Evolutionary conservation across 495 filamentous ascomycete genomes (phyloP).

Genomic region (Penicillium simplicissimum): DNA sequence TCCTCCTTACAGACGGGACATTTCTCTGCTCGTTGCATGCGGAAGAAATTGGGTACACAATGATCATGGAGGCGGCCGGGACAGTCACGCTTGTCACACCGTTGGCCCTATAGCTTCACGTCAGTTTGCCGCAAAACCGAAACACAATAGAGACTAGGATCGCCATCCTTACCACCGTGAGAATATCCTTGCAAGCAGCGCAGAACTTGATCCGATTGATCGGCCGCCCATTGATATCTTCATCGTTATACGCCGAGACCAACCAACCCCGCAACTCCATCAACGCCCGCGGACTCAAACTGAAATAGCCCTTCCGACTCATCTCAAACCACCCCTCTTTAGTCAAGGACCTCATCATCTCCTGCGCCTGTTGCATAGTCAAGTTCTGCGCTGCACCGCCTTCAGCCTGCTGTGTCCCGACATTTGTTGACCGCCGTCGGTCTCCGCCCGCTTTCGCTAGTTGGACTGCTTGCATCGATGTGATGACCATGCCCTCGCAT

Average conservation of each 20-base stretch:
- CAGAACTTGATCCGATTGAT: conserved; percentile 77
- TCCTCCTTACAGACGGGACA: conserved; percentile 73
- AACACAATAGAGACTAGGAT: background rate
- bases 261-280: conserved; percentile 86
- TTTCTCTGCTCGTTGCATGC: conserved; percentile 57
- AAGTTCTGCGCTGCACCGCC: conserved; percentile 56
- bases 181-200: conserved; percentile 84
- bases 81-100: conserved; percentile 72
- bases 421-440: conserved; percentile 40
- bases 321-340: conserved; percentile 84
- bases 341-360: conserved; percentile 65
- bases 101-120: conserved; percentile 61
- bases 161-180: conserved; percentile 66
- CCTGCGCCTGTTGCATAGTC: conserved; percentile 75
- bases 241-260: conserved; percentile 79
- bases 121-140: conserved; percentile 4
- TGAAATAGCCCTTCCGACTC: conserved; percentile 68
- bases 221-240: conserved; percentile 46
- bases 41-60: conserved; percentile 73
- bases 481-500: conserved; percentile 78
- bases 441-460: conserved; percentile 33
- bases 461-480: conserved; percentile 69
- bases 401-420: conserved; percentile 36
- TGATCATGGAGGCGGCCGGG: conserved; percentile 71
- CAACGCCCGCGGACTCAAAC: conserved; percentile 71